Conservation (phyloP, 768 basidiomycete species). For the Russula virescens region DNA sequence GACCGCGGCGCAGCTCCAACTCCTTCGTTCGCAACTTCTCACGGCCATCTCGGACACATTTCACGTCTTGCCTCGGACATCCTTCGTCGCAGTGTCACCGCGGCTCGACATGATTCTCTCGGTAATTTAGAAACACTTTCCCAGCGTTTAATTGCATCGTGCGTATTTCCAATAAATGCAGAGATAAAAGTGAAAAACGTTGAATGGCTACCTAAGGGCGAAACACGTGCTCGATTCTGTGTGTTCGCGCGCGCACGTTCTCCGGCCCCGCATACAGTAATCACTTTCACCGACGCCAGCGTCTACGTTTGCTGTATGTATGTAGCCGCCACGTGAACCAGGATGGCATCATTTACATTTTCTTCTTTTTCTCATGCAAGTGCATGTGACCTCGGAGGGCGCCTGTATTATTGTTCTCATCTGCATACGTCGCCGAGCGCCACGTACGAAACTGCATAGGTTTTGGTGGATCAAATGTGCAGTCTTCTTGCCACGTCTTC, state of each 20-base stretch:
- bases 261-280: too few relatives aligned
- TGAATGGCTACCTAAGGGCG: too few relatives aligned
- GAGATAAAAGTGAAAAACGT: too few relatives aligned
- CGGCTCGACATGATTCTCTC: not conserved
- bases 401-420: not conserved
- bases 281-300: too few relatives aligned
- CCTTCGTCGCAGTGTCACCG: not conserved
- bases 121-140: not conserved
- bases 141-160: not conserved
- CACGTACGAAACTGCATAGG: too few relatives aligned
- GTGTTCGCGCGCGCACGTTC: too few relatives aligned
- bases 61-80: not conserved
- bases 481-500: not conserved
- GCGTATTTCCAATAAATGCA: too few relatives aligned
- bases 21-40: not conserved
- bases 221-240: too few relatives aligned
- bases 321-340: not conserved
- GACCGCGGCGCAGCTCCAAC: too few relatives aligned
- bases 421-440: too few relatives aligned
- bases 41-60: not conserved
- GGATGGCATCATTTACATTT: too few relatives aligned
- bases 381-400: not conserved
- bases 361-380: not conserved
- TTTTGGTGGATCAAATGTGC: not conserved
- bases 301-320: not conserved